These are phyloP conservation scores for Phallus indusiatus DNA, from an alignment of 768 basidiomycete species.

Conservation along the genomic window DNA sequence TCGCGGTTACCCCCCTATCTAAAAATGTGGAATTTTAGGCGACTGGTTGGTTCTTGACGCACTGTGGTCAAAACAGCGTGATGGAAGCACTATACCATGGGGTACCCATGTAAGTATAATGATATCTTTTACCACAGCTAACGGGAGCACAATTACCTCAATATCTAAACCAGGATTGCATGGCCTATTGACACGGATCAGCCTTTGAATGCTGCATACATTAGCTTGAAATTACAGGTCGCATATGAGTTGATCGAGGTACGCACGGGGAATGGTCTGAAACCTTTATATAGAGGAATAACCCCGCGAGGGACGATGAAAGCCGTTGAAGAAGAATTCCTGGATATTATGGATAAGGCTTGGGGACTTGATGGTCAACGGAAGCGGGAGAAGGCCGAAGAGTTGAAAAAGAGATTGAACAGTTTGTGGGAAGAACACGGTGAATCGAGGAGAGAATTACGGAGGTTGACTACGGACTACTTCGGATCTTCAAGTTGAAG, in stretches of 20 bases:
- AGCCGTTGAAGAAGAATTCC: conserved; percentile 13
- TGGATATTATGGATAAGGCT: conserved; percentile 10
- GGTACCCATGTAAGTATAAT: conserved; percentile 14
- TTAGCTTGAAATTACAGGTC: conserved; percentile 10
- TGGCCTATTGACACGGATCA: conserved; percentile 22
- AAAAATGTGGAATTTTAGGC: conserved; percentile 7
- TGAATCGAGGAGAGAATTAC: not conserved
- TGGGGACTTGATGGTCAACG: conserved; percentile 13
- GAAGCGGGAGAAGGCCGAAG: conserved; percentile 15
- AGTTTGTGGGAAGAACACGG: conserved; percentile 12
- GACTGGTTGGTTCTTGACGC: conserved; percentile 18
- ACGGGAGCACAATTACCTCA: not conserved
- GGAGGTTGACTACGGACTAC: not conserved
- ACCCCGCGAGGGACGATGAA: conserved; percentile 14
- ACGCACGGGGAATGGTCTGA: conserved; percentile 12
- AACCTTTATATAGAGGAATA: conserved; percentile 13
- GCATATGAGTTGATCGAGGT: conserved; percentile 18
- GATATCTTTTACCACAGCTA: not conserved
- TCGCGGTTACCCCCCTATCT: not conserved
- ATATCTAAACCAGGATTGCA: conserved; percentile 13
- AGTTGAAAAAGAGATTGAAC: not conserved
- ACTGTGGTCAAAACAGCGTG: conserved; percentile 19
- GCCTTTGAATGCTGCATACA: conserved; percentile 15
- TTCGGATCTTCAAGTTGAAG: not conserved
- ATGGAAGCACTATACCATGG: conserved; percentile 17